phyloP scores from a whole-genome alignment of 345 rosid genomes.

The Aquilaria sinensis region DNA sequence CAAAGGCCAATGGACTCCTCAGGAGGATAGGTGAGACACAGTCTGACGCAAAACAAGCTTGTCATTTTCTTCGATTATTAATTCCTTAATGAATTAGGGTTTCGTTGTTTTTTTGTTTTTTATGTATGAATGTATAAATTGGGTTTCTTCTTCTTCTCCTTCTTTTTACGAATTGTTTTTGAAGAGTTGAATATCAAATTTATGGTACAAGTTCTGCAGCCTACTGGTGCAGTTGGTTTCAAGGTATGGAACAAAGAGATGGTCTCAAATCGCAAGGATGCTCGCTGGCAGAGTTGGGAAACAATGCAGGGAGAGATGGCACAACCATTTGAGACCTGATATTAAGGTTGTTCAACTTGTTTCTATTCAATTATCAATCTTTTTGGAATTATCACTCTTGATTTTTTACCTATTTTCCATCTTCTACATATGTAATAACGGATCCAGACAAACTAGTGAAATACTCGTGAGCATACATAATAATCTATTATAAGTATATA shows the following conservation, averaged over 20 bases:
- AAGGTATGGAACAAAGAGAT: slow-evolving; percentile 48
- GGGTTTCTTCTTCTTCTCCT: background rate
- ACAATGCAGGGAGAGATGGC: slow-evolving; percentile 93
- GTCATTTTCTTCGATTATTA: background rate
- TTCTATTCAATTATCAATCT: background rate
- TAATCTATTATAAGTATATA: too few relatives aligned
- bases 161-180: background rate
- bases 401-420: too few relatives aligned
- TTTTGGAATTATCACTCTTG: too few relatives aligned
- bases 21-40: slow-evolving; percentile 44
- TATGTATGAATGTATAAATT: slow-evolving; percentile 2
- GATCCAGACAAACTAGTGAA: too few relatives aligned
- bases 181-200: background rate
- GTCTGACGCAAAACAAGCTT: background rate
- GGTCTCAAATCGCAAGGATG: slow-evolving; percentile 64
- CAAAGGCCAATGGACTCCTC: slow-evolving; percentile 71
- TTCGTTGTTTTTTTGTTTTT: background rate
- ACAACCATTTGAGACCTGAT: slow-evolving; percentile 76
- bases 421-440: too few relatives aligned
- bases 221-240: slow-evolving; percentile 41
- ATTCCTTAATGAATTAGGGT: slow-evolving; percentile 1
- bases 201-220: slow-evolving; percentile 24
- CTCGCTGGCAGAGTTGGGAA: slow-evolving; percentile 67
- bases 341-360: slow-evolving; percentile 44
- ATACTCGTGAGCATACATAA: too few relatives aligned